Conservation (phyloP, 2,329 filamentous ascomycete genomes). For the Aspergillus ochraceus region DNA sequence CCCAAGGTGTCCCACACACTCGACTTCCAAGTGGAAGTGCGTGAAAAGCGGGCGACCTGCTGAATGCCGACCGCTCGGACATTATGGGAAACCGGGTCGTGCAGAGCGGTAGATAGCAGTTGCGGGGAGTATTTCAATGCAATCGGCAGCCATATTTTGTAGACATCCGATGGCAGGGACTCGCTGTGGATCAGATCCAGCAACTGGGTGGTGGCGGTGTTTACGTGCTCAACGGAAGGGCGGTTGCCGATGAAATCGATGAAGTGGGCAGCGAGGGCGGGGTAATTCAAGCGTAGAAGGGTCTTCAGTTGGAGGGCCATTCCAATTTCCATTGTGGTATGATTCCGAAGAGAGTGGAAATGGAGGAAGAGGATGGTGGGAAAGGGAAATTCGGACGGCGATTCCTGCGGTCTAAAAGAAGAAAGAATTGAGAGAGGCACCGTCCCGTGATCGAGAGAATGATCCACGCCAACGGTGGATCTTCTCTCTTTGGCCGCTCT, state of each 20-base stretch:
- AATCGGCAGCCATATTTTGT: slow-evolving; percentile 5
- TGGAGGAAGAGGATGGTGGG: too few species aligned
- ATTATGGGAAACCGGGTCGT: not conserved
- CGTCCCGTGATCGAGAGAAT: too few species aligned
- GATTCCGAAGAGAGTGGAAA: too few species aligned
- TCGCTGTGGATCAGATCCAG: not conserved
- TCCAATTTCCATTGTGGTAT: not conserved
- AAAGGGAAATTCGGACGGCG: too few species aligned
- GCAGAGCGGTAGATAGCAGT: not conserved
- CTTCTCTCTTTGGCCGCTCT: too few species aligned
- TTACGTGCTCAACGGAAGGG: not conserved
- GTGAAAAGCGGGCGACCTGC: not conserved
- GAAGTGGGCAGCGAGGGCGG: not conserved
- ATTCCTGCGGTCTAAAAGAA: too few species aligned
- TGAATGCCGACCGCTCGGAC: slow-evolving; percentile 1
- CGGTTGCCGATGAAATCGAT: not conserved
- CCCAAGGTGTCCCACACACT: not conserved
- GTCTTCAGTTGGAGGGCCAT: not conserved
- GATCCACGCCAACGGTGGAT: too few species aligned
- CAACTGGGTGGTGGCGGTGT: not conserved
- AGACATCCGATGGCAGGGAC: not conserved
- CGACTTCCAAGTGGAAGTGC: not conserved
- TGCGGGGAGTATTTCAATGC: not conserved
- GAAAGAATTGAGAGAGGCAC: too few species aligned
- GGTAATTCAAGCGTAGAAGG: not conserved